phyloP scores from a whole-genome alignment of 148 eudicot genomes.

The Chenopodium quinoa region DNA sequence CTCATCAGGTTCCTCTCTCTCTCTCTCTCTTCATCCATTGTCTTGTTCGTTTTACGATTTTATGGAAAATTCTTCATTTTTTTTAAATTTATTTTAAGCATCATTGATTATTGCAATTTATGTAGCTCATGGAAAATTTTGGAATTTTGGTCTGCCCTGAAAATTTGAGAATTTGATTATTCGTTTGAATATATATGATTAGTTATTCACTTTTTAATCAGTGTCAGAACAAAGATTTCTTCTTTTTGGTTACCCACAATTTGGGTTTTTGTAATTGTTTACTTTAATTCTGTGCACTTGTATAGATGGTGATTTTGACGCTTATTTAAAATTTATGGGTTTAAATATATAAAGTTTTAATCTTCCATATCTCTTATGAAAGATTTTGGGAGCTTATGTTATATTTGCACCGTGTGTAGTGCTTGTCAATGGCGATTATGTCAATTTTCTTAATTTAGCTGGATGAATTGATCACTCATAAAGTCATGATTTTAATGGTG shows the following conservation, averaged over 20 bases:
- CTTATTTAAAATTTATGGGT: not conserved
- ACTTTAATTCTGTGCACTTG: not conserved
- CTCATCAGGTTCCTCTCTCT: not conserved
- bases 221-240: not conserved
- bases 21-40: not conserved
- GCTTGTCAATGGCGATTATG: not conserved
- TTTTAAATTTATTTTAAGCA: not conserved
- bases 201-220: not conserved
- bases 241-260: conserved; percentile 1
- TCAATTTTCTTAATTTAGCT: not conserved
- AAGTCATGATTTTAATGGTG: not conserved
- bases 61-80: not conserved
- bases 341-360: not conserved
- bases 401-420: not conserved
- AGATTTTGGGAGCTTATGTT: not conserved
- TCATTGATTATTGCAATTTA: not conserved
- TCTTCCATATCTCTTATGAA: too few relatives aligned
- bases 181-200: too few relatives aligned
- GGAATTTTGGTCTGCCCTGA: not conserved
- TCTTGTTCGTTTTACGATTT: not conserved
- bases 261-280: not conserved
- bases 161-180: not conserved
- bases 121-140: not conserved
- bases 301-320: not conserved
- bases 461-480: not conserved